phyloP scores from a whole-genome alignment of 192 early-diverging fungal genomes.

The Backusella tarrabulga region DNA sequence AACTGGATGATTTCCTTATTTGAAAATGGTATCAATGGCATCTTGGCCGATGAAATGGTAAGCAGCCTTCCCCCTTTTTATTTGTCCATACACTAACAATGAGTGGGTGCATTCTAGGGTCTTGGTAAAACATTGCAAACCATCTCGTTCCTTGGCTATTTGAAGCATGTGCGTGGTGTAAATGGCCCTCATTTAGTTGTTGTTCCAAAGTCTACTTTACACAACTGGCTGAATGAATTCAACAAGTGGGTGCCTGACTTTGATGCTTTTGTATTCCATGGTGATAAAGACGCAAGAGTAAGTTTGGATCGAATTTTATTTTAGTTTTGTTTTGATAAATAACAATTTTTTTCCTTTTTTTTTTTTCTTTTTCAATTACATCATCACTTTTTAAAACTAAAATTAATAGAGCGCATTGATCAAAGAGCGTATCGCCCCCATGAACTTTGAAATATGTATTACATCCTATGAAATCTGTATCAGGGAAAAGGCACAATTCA shows the following conservation, averaged over 20 bases:
- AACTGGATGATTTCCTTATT: constrained; percentile 98
- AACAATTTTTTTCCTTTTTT: not conserved
- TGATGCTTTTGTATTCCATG: constrained; percentile 87
- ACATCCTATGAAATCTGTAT: constrained; percentile 98
- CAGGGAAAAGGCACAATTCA: constrained; percentile 81
- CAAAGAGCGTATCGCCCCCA: constrained; percentile 48
- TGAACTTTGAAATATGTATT: constrained; percentile 88
- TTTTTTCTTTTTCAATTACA: constrained; percentile 1
- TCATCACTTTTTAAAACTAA: not conserved
- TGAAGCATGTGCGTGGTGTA: constrained; percentile 78
- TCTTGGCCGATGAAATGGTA: constrained; percentile 98
- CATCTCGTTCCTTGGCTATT: constrained; percentile 94
- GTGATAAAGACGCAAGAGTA: constrained; percentile 82
- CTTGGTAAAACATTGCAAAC: constrained; percentile 96
- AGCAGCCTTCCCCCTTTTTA: not conserved
- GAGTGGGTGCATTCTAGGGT: constrained; percentile 49
- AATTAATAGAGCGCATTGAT: constrained; percentile 50
- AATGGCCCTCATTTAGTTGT: constrained; percentile 92
- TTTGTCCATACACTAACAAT: not conserved
- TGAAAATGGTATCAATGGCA: constrained; percentile 98
- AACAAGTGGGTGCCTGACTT: constrained; percentile 89
- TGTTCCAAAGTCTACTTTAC: constrained; percentile 94
- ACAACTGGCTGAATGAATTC: constrained; percentile 96
- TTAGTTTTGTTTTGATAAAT: not conserved
- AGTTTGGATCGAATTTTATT: constrained; percentile 3